phyloP scores from a whole-genome alignment of 768 basidiomycete genomes.

The Boletus coccyginus region DNA sequence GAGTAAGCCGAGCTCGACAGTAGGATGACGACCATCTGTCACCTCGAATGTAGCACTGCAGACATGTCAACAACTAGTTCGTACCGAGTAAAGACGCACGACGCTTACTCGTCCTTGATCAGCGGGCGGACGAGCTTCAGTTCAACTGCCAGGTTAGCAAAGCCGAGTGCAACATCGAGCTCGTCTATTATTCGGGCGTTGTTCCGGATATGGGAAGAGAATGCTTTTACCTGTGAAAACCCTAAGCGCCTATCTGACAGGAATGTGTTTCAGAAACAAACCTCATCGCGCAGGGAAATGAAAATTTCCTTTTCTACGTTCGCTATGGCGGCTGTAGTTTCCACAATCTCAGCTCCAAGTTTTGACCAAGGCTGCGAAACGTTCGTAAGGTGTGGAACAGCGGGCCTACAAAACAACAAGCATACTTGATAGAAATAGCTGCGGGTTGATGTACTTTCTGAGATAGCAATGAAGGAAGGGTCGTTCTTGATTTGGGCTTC shows the following conservation, averaged over 20 bases:
- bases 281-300: conserved; percentile 64
- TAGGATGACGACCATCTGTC: conserved; percentile 83
- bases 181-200: conserved; percentile 85
- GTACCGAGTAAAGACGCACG: not conserved
- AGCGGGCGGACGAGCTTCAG: conserved; percentile 72
- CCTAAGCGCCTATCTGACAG: not conserved
- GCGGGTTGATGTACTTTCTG: conserved; percentile 63
- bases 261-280: conserved; percentile 20
- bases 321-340: conserved; percentile 50
- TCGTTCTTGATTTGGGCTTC: conserved; percentile 45
- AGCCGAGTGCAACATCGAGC: conserved; percentile 79
- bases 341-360: conserved; percentile 66
- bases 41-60: conserved; percentile 60
- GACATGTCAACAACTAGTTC: not conserved
- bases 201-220: conserved; percentile 54
- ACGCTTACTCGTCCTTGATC: conserved; percentile 64
- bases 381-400: not conserved
- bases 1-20: conserved; percentile 86
- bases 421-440: conserved; percentile 65
- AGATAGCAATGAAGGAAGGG: conserved; percentile 53
- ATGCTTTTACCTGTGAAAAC: conserved; percentile 54
- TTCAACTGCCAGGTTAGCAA: conserved; percentile 77
- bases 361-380: conserved; percentile 64
- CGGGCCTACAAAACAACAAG: not conserved
- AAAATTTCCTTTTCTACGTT: conserved; percentile 73